Evolutionary conservation across 163 green algal species (phyloP), one percentile per base, ranked within the genome.

Genomic region (Smithsoniella earleae): DNA sequence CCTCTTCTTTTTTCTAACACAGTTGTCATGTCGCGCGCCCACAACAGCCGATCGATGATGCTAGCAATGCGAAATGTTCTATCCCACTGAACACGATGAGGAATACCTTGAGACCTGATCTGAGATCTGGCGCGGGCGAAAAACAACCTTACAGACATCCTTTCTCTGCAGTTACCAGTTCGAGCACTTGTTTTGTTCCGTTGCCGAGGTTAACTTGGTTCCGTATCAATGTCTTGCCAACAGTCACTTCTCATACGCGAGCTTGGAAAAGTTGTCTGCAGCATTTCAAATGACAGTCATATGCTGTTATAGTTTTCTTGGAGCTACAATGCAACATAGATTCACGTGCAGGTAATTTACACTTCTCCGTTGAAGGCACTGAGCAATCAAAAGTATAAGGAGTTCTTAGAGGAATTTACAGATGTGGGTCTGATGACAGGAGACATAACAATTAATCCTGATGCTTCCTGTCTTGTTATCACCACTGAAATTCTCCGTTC

Each of bases 361-460:
- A 98, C 93, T 31, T 95, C 88, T 1, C 93, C 93, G 3, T 76
- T 98, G 20, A 98, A 98, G 82, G 89, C 92, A 2, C 87, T 98
- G 55, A 88, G 74, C 79, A 98, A 98, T 81, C 93, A 98, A 73
- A 99, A 99, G 82, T 99, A 69, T 13, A 69, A 69, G 58, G 89
- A 96, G 74, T 82, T 96, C 22, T 75, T 78, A 13, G 84, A 91
- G 77, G 83, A 90, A 76, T 95, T 95, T 78, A 72, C 64, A 3
- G 83, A 90, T 62, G 92, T 98, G 44, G 93, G 93, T 2, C 81
- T 98, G 10, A 96, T 98, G 90, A 98, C 93, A 30, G 93, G 92
- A 2, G 93, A 98, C 64, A 89, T 96, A 13, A 93, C 84, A 58
- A 93, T 98, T 80, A 91, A 95, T 76, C 87, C 89, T 4, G 88